Percentiles rank a stretch among this genome's conserved stretches.
These are phyloP conservation scores for Amanita thiersii DNA, from an alignment of 768 basidiomycete species.

Conservation along the genomic window DNA sequence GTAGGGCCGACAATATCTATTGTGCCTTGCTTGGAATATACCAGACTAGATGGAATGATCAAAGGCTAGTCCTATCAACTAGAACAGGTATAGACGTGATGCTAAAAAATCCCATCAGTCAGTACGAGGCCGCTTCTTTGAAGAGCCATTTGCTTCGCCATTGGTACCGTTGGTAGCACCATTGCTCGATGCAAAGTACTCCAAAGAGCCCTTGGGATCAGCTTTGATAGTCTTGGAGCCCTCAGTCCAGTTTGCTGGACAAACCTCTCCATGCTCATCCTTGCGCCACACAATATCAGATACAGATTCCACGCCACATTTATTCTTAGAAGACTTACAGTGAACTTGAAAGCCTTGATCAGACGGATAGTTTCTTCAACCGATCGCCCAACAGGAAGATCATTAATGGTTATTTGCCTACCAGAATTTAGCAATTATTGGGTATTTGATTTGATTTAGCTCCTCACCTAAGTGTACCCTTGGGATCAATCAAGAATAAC, in stretches of 20 bases:
- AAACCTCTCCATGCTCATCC: conserved; percentile 90
- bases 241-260: conserved; percentile 86
- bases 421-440: background rate
- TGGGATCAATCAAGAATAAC: conserved; percentile 80
- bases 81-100: background rate
- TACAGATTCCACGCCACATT: conserved; percentile 2
- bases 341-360: conserved; percentile 90
- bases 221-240: conserved; percentile 78
- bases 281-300: conserved; percentile 16
- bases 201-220: conserved; percentile 62
- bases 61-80: too few relatives aligned
- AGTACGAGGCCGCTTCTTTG: conserved; percentile 53
- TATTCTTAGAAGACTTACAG: conserved; percentile 36
- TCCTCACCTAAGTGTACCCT: conserved; percentile 60
- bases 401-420: conserved; percentile 84
- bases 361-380: conserved; percentile 90
- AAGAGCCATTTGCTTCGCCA: conserved; percentile 14
- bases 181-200: conserved; percentile 51
- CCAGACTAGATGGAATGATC: too few relatives aligned
- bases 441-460: conserved; percentile 4
- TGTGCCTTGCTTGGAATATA: too few relatives aligned
- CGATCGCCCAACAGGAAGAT: conserved; percentile 91
- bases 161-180: conserved; percentile 12
- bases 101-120: conserved; percentile 26
- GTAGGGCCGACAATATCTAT: too few relatives aligned